Conservation (phyloP, 1,284 basidiomycete species). For the Butyriboletus appendiculatus region DNA sequence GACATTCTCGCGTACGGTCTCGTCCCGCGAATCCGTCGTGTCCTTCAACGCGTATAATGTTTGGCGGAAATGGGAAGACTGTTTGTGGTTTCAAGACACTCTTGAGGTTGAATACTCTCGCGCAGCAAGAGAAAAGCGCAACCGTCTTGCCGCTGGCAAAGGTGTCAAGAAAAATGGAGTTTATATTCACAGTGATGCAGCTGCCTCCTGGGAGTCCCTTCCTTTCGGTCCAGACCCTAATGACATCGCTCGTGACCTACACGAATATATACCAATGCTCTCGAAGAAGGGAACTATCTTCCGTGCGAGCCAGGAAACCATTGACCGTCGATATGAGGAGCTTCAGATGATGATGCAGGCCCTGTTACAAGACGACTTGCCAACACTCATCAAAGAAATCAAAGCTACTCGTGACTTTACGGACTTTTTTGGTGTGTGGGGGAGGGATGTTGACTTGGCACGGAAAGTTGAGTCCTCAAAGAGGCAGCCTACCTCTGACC, state of each 20-base stretch:
- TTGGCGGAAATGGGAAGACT: conserved; percentile 80
- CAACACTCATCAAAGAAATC: conserved; percentile 64
- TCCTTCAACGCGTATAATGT: conserved; percentile 61
- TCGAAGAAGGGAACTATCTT: conserved; percentile 73
- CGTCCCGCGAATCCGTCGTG: conserved; percentile 20
- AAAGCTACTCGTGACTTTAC: conserved; percentile 56
- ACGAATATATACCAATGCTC: conserved; percentile 62
- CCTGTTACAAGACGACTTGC: conserved; percentile 60
- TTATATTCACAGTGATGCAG: conserved; percentile 64
- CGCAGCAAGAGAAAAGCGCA: conserved; percentile 63
- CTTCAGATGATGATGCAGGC: conserved; percentile 57
- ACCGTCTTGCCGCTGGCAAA: conserved; percentile 64
- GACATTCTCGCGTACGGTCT: conserved; percentile 34
- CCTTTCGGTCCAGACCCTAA: conserved; percentile 78
- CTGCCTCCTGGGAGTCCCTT: conserved; percentile 81
- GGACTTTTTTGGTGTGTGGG: conserved; percentile 79
- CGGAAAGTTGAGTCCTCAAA: conserved; percentile 39
- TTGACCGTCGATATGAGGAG: conserved; percentile 62
- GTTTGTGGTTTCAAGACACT: conserved; percentile 68
- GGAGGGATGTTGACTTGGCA: conserved; percentile 63
- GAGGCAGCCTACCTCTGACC: conserved; percentile 9
- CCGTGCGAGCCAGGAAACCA: conserved; percentile 62
- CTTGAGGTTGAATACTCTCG: conserved; percentile 64
- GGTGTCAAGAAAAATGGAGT: conserved; percentile 74
- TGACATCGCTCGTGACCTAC: conserved; percentile 65